These are phyloP conservation scores for Penicillium griseofulvum DNA, from an alignment of 2,329 filamentous ascomycete species.

Conservation along the genomic window DNA sequence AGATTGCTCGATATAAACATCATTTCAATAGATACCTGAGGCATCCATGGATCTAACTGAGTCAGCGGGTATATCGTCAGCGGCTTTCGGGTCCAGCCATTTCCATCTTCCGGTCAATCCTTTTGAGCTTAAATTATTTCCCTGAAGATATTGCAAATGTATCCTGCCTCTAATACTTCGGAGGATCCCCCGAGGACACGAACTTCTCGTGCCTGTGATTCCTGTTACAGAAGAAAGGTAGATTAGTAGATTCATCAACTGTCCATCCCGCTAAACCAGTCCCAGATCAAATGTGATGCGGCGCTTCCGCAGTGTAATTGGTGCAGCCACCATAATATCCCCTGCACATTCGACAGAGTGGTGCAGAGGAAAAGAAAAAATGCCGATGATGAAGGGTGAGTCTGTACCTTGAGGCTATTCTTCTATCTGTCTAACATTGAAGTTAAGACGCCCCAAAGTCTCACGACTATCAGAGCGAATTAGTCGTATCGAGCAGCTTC, in stretches of 20 bases:
- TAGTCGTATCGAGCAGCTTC: conserved; percentile 41
- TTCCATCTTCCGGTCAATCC: too few relatives aligned
- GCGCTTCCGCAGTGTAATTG: conserved; percentile 49
- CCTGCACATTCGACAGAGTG: conserved; percentile 47
- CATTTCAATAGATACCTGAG: neutral
- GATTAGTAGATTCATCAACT: neutral
- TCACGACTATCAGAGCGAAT: conserved; percentile 40
- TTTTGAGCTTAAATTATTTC: neutral
- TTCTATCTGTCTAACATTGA: neutral
- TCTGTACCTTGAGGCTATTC: neutral
- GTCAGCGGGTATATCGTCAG: neutral
- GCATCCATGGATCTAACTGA: neutral
- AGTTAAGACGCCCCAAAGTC: conserved; percentile 25
- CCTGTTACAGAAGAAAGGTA: conserved; percentile 52
- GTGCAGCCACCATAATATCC: conserved; percentile 50
- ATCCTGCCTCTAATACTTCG: conserved; percentile 15
- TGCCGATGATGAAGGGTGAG: conserved; percentile 24
- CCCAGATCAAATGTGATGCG: conserved; percentile 54
- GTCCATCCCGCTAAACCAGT: neutral
- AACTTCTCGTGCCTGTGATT: conserved; percentile 47
- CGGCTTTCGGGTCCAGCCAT: neutral
- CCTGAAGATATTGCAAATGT: conserved; percentile 6
- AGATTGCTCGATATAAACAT: neutral
- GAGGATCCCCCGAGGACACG: conserved; percentile 25
- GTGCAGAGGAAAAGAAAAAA: conserved; percentile 31